Conservation (phyloP, 2,329 filamentous ascomycete genomes). For the Thermothelomyces thermophilus region DNA sequence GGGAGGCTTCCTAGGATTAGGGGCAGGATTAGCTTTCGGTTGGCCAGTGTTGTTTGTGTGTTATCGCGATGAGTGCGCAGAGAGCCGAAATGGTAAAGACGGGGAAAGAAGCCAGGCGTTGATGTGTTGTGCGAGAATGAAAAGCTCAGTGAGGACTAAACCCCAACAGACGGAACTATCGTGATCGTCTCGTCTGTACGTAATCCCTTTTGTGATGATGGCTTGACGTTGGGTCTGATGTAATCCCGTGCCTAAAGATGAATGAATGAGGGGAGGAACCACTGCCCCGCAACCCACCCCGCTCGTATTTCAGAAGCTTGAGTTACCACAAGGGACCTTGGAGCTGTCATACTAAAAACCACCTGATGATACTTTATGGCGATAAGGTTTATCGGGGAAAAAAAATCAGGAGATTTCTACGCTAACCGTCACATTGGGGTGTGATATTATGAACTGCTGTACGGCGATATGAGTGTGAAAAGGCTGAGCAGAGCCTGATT, state of each 20-base stretch:
- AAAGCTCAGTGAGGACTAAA: neutral
- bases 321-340: neutral
- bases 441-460: neutral
- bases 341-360: neutral
- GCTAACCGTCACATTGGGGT: neutral
- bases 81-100: neutral
- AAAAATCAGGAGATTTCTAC: neutral
- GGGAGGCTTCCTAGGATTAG: neutral
- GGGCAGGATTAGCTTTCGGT: neutral
- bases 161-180: too few relatives aligned
- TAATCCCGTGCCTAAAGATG: slow-evolving; percentile 1
- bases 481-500: neutral
- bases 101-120: neutral
- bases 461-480: neutral
- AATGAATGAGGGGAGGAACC: neutral
- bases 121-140: neutral
- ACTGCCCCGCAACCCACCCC: slow-evolving; percentile 3
- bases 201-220: slow-evolving; percentile 13
- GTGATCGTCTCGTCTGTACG: too few relatives aligned
- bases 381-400: neutral
- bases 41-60: slow-evolving; percentile 7
- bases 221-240: slow-evolving; percentile 20
- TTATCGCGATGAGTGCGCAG: too few relatives aligned
- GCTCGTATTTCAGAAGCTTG: neutral
- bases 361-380: neutral